A percentile compares a stretch with the other conserved stretches of the same genome.
phyloP scores from a whole-genome alignment of 306 rosid species.

The Quercus berberidifolia region DNA sequence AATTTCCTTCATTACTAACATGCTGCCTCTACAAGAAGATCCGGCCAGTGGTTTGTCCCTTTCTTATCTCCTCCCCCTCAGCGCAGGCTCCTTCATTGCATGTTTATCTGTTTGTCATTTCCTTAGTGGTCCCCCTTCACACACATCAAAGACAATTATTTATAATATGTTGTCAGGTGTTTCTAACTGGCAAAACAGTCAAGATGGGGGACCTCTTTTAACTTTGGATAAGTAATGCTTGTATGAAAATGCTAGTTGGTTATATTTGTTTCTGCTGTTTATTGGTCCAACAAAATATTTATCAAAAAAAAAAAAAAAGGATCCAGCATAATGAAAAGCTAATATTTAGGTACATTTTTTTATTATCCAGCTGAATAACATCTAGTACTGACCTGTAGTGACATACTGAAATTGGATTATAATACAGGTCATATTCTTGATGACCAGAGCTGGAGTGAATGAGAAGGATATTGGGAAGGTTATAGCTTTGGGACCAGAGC shows the following conservation, averaged over 20 bases:
- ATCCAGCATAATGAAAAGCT: background rate
- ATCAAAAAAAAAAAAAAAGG: too few relatives aligned
- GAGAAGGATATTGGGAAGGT: constrained; percentile 70
- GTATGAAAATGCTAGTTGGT: background rate
- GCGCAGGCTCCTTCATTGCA: background rate
- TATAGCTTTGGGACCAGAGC: constrained; percentile 87
- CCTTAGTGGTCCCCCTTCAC: background rate
- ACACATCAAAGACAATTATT: background rate
- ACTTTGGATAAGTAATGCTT: background rate
- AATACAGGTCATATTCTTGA: constrained; percentile 79
- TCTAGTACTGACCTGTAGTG: background rate
- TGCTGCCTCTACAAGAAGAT: constrained; percentile 40
- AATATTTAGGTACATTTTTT: background rate
- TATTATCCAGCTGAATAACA: background rate
- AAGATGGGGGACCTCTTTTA: background rate
- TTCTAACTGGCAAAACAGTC: background rate
- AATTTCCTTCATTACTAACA: constrained; percentile 79
- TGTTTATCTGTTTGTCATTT: background rate
- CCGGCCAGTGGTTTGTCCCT: constrained; percentile 71
- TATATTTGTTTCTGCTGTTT: background rate
- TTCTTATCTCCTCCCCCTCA: constrained; percentile 1
- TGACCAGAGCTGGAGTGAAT: constrained; percentile 80
- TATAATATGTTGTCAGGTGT: background rate
- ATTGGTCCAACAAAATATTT: background rate
- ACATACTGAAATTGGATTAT: constrained; percentile 31